Evolutionary conservation across 148 eudicot genomes (phyloP), one percentile per base, ranked within the genome.

Genomic region (Rhododendron vialii): DNA sequence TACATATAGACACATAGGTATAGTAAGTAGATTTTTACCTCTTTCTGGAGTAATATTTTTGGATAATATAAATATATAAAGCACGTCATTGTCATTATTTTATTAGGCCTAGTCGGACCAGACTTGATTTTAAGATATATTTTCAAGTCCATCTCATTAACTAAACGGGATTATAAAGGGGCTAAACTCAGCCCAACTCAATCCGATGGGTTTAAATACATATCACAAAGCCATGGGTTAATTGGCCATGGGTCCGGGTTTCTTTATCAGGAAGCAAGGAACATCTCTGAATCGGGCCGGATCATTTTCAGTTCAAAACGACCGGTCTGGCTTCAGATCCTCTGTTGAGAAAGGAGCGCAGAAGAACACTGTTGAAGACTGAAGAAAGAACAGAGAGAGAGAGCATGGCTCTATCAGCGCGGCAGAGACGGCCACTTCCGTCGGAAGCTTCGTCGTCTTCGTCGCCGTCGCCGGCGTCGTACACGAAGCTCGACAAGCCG

Each of bases 401-500:
- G 47, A 81, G 33, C 83, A 93, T 93, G 95, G 91, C 95, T 33
- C 48, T 86, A 41, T 33, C 96, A 61, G 84, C 98, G 28, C 89
- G 98, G 87, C 95, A 94, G 79, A 83, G 98, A 81, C 93, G 94
- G 11, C 87, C 91, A 0, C 82, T 78, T 45, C 86, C 92, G 79
- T 89, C 91, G 28, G 98, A 94, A 73, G 85, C 36, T 17, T 82
- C 96, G n/a, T 28, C 96, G 48, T 35, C 95, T 43, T 73, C 96
- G 53, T 35, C 95, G 48, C 0, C 30, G 30, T 30, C 30, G 35
- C 83, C 93, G 6, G 18, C 89, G n/a, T 7, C 92, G 24, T 96
- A 97, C 92, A 67, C 93, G 75, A 97, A 93, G 92, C 88, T 88
- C 33, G 94, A 92, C 65, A 97, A 95, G 82, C 95, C 94, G 55